Evolutionary conservation across 495 filamentous ascomycete species (phyloP), one percentile per base, ranked within the genome.

Genomic region (Barbatosphaeria neglecta): DNA sequence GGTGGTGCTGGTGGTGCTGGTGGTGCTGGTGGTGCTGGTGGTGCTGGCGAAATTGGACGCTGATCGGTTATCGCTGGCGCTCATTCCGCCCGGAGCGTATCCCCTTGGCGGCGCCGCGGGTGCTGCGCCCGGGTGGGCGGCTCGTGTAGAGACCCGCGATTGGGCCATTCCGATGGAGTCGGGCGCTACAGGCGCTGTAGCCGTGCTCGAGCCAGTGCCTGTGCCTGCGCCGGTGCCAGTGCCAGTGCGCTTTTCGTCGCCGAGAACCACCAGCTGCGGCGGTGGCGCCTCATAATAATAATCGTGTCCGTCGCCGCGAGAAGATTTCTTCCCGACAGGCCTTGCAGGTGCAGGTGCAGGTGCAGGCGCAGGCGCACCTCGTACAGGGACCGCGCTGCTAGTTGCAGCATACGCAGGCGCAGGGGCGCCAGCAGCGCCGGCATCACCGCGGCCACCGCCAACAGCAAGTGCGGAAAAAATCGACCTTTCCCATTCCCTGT

Each of bases 91-190:
- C 25, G 35, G 56, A 5, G 15, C 49, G 50, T 54, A 53, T 54
- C 57, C 54, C 22, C 43, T 49, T 38, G 13, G 41, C 19, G 10
- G 20, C 24, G 53, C 41, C 23, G 39, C 53, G 35, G 56, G 25
- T 3, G 56, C n/a, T n/a, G n/a, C n/a, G n/a, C n/a, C n/a, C n/a
- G n/a, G n/a, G 31, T 35, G 13, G 31, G 31, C 41, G 45, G 45
- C 45, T 46, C 37, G 35, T 25, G 18, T 25, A 18, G 59, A 53
- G 46, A 60, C 57, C 37, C 56, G 57, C 41, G 59, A 62, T 52
- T 64, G 53, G 55, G 59, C 52, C 56, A 55, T 56, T 38, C 51
- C 43, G 56, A 49, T 54, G 50, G 59, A 11, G 19, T 13, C 57
- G 43, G 56, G 47, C 37, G 50, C 55, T 46, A 37, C 50, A n/a